Evolutionary conservation across 2,329 filamentous ascomycete genomes (phyloP), one percentile per base, ranked within the genome.

Genomic region (Pyrenochaeta sp.): DNA sequence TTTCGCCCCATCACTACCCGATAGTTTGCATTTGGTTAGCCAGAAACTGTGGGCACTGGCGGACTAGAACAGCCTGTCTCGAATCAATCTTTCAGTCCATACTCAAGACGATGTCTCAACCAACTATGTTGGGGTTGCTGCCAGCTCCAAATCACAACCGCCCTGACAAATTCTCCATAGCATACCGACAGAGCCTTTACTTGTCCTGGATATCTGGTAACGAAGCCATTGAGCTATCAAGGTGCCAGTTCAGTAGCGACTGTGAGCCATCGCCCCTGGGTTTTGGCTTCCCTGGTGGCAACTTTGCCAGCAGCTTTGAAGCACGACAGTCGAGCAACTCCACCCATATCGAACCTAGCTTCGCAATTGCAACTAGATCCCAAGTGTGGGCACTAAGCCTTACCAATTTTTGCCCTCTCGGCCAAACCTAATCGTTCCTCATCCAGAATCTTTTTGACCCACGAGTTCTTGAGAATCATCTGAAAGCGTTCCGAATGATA

Each of bases 401-500:
- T 2, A 21, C 2, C 5, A 37, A 18, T 17, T 37, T 10, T 21
- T 37, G 35, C 9, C 35, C 35, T 36, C 20, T 7, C 9, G 17
- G 18, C 7, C 33, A 36, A 36, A 27, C 23, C 9, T 9, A 9
- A 4, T 9, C 23, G 23, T 27, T 27, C 9, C 23, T 27, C 23
- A 27, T 5, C n/a, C 17, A 20, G 7, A 10, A 37, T 37, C 3
- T 37, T n/a, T 37, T 17, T 37, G 35, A 37, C 20, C 17, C 2
- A 10, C 35, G 12, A 3, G 7, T 15, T 10, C 17, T 12, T 10
- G 18, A 37, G 33, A 14, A 14, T 21, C 17, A 20, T 21, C 35
- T 2, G 18, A 17, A 37, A 37, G 12, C 3, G 7, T 21, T 39
- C 45, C 39, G 27, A 17, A 58, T 58, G 54, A 47, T 42, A 37